phyloP scores from a whole-genome alignment of 257 asterid genomes.

The Salvia splendens region DNA sequence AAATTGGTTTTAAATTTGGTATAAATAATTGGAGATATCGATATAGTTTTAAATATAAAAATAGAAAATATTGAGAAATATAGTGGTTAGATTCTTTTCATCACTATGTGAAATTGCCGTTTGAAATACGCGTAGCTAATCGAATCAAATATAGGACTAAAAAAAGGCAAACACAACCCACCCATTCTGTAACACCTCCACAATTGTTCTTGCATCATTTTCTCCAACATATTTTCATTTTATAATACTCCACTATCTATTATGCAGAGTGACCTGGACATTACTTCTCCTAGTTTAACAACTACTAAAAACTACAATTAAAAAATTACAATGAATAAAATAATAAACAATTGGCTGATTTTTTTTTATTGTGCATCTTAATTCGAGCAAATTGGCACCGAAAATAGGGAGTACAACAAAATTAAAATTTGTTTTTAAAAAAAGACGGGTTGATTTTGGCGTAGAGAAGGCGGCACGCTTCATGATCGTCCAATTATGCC shows the following conservation, averaged over 20 bases:
- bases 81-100: too few species aligned
- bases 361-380: background rate
- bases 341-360: background rate
- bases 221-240: background rate
- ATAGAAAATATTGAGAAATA: too few species aligned
- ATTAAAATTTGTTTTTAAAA: too few species aligned
- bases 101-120: too few species aligned
- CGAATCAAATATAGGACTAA: too few species aligned
- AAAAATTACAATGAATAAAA: background rate
- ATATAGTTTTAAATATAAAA: too few species aligned
- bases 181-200: too few species aligned
- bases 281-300: background rate
- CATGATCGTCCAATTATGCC: background rate
- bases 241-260: background rate
- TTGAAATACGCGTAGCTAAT: too few species aligned
- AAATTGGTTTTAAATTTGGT: too few species aligned
- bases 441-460: background rate
- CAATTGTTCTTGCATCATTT: background rate
- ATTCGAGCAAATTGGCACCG: background rate
- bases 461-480: constrained; percentile 18
- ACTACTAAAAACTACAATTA: too few species aligned
- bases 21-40: too few species aligned
- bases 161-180: too few species aligned
- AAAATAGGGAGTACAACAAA: background rate
- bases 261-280: background rate